phyloP scores from a whole-genome alignment of 2,329 filamentous ascomycete species.

The Chalaropsis ovoidea region DNA sequence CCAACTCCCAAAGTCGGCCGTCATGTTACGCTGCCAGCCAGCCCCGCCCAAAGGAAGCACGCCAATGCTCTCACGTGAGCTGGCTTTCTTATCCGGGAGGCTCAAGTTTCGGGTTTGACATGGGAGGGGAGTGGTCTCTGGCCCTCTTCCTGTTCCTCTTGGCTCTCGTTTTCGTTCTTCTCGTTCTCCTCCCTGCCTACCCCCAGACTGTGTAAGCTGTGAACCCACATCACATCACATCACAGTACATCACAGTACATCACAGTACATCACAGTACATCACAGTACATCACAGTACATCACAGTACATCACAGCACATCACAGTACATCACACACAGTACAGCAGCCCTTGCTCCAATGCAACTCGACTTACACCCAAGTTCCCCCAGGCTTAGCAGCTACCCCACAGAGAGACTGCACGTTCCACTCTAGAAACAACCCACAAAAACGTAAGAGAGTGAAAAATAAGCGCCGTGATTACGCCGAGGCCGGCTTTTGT shows the following conservation, averaged over 20 bases:
- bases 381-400: neutral
- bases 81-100: neutral
- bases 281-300: too few relatives aligned
- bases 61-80: neutral
- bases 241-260: too few relatives aligned
- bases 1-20: constrained; percentile 4
- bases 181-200: too few relatives aligned
- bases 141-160: too few relatives aligned
- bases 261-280: neutral
- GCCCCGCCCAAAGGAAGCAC: neutral
- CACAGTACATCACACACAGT: too few relatives aligned
- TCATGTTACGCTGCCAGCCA: neutral
- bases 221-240: too few relatives aligned
- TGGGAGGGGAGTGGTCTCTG: too few relatives aligned
- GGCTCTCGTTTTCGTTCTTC: too few relatives aligned
- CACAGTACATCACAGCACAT: too few relatives aligned
- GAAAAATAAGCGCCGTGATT: neutral
- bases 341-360: neutral
- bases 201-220: too few relatives aligned
- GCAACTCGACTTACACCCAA: neutral
- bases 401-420: neutral
- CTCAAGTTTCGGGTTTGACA: neutral
- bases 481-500: constrained; percentile 8
- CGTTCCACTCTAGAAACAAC: neutral
- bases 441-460: neutral